Conservation (phyloP, 2,329 filamentous ascomycete genomes). For the Monascus ruber region DNA sequence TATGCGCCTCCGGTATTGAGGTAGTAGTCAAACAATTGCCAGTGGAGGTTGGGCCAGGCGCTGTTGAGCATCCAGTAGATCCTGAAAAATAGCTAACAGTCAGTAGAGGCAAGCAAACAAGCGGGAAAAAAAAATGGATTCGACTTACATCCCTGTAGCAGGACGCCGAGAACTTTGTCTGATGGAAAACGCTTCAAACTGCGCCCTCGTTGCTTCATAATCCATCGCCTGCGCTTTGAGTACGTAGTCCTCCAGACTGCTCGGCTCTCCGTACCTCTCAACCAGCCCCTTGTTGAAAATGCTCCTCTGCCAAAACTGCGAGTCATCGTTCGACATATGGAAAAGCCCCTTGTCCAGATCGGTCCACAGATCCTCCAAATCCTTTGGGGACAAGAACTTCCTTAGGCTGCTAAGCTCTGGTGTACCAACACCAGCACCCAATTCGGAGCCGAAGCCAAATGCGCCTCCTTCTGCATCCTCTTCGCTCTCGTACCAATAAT, state of each 20-base stretch:
- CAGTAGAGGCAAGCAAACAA: neutral
- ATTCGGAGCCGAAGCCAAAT: constrained; percentile 53
- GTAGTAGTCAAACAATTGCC: constrained; percentile 56
- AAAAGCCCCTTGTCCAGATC: constrained; percentile 42
- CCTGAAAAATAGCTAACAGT: constrained; percentile 1
- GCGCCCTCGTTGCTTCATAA: constrained; percentile 50
- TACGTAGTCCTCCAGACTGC: constrained; percentile 46
- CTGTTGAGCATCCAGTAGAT: constrained; percentile 60
- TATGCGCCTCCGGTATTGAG: constrained; percentile 47
- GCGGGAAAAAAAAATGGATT: neutral
- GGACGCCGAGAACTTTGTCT: constrained; percentile 41
- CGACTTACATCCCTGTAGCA: constrained; percentile 41
- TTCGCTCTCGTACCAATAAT: constrained; percentile 48
- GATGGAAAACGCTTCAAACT: constrained; percentile 47
- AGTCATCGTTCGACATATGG: constrained; percentile 49
- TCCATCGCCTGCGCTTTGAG: constrained; percentile 51
- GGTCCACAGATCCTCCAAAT: constrained; percentile 48
- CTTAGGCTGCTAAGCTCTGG: constrained; percentile 44
- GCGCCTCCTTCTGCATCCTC: constrained; percentile 38
- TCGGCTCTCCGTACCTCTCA: constrained; percentile 41
- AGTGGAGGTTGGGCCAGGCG: constrained; percentile 55
- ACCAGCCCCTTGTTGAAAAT: constrained; percentile 49
- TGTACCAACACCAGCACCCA: constrained; percentile 51
- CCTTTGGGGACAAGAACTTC: constrained; percentile 41
- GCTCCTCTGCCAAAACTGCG: constrained; percentile 43